A percentile compares a stretch with the other conserved stretches of the same genome.
Conservation (phyloP, 306 rosid genomes). For the Ziziphus jujuba region DNA sequence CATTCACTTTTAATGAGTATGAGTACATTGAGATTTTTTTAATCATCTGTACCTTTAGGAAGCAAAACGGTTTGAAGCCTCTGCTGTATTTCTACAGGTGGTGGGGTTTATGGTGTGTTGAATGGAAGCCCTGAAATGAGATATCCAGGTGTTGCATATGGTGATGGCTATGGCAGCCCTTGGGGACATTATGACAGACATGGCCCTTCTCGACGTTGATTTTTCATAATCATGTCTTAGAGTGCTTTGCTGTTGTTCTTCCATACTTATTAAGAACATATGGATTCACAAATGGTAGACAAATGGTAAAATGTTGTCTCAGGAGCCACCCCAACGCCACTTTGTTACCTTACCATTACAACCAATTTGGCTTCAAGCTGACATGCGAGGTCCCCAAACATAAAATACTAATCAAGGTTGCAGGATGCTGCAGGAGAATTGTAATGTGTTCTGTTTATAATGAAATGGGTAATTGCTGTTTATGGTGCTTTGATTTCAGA, state of each 20-base stretch:
- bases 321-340: too few relatives aligned
- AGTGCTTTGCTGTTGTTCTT: conserved; percentile 1
- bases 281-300: background rate
- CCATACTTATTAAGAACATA: background rate
- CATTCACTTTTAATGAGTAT: background rate
- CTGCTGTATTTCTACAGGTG: conserved; percentile 32
- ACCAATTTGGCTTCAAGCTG: too few relatives aligned
- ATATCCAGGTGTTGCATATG: conserved; percentile 33
- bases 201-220: conserved; percentile 28
- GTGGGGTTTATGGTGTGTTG: conserved; percentile 35
- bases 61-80: conserved; percentile 26
- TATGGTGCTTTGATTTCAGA: too few relatives aligned
- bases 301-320: background rate
- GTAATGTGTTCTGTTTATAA: too few relatives aligned
- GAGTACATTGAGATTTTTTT: conserved; percentile 3
- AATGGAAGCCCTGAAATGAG: conserved; percentile 44
- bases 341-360: too few relatives aligned
- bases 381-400: too few relatives aligned
- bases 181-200: conserved; percentile 38
- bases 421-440: too few relatives aligned
- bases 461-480: too few relatives aligned
- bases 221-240: background rate
- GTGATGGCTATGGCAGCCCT: conserved; percentile 27
- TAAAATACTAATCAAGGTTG: too few relatives aligned
- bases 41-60: background rate